Conservation (phyloP, 257 asterid species). For the Anisodus acutangulus region DNA sequence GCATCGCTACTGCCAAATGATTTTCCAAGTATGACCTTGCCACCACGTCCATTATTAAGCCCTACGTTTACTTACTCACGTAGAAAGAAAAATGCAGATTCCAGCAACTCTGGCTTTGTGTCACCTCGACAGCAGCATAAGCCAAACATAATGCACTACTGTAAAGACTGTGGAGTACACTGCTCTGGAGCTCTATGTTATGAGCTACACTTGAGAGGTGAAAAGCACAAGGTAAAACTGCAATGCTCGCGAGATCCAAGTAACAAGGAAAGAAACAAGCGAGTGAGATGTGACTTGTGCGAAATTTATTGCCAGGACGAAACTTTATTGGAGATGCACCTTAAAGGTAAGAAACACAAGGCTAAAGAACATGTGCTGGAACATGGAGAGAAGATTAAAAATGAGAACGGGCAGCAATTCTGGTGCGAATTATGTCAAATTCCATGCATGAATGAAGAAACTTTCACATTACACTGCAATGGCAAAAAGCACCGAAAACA, state of each 20-base stretch:
- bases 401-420: conserved; percentile 22
- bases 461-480: conserved; percentile 45
- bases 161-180: conserved; percentile 49
- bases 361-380: conserved; percentile 44
- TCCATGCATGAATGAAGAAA: conserved; percentile 52
- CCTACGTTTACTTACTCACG: background rate
- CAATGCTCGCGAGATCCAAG: conserved; percentile 19
- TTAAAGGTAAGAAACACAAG: conserved; percentile 61
- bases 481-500: conserved; percentile 51
- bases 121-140: background rate
- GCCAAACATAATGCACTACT: conserved; percentile 14
- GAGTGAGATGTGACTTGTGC: conserved; percentile 51
- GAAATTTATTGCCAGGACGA: conserved; percentile 51
- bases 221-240: conserved; percentile 58
- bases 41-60: background rate
- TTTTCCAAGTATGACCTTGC: background rate
- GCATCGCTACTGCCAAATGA: background rate
- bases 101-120: conserved; percentile 1
- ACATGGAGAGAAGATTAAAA: conserved; percentile 17
- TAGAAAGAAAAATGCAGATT: conserved; percentile 1
- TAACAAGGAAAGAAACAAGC: background rate
- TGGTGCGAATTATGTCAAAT: conserved; percentile 56
- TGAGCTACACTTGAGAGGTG: conserved; percentile 54
- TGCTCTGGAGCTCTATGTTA: conserved; percentile 46
- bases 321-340: conserved; percentile 43